Evolutionary conservation across 805 yeast genomes (phyloP).

Genomic region (Middelhovenomyces tepae): DNA sequence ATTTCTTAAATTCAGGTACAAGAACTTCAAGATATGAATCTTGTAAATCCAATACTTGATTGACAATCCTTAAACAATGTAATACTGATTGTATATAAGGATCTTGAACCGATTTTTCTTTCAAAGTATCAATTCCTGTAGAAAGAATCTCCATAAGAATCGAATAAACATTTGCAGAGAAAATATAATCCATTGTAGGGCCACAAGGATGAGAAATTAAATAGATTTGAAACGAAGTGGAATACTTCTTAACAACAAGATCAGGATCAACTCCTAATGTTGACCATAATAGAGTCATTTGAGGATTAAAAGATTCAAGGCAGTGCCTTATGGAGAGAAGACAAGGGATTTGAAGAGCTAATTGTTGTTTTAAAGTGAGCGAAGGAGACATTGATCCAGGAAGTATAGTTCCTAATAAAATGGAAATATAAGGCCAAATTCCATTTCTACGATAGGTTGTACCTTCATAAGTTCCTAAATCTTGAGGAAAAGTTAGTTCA

Average conservation of each 20-base stretch:
- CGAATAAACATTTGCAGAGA: constrained; percentile 47
- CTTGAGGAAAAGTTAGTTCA: constrained; percentile 49
- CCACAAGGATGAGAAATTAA: constrained; percentile 65
- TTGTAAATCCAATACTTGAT: constrained; percentile 34
- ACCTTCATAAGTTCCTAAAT: constrained; percentile 55
- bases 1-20: constrained; percentile 24
- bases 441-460: constrained; percentile 58
- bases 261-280: constrained; percentile 45
- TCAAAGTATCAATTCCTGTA: constrained; percentile 50
- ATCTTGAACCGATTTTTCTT: constrained; percentile 31
- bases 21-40: constrained; percentile 49
- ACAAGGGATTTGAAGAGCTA: constrained; percentile 45
- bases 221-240: constrained; percentile 38
- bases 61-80: constrained; percentile 17
- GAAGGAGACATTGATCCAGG: constrained; percentile 37
- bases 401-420: constrained; percentile 57
- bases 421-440: constrained; percentile 74
- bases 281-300: constrained; percentile 43
- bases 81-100: constrained; percentile 27
- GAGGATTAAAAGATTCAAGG: constrained; percentile 43
- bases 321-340: constrained; percentile 43
- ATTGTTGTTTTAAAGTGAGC: constrained; percentile 30
- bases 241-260: constrained; percentile 34
- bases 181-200: constrained; percentile 52
- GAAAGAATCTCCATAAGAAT: constrained; percentile 49